Percentiles rank a stretch among this genome's conserved stretches.
phyloP scores from a whole-genome alignment of 164 flowering plant species.

The Houttuynia cordata region DNA sequence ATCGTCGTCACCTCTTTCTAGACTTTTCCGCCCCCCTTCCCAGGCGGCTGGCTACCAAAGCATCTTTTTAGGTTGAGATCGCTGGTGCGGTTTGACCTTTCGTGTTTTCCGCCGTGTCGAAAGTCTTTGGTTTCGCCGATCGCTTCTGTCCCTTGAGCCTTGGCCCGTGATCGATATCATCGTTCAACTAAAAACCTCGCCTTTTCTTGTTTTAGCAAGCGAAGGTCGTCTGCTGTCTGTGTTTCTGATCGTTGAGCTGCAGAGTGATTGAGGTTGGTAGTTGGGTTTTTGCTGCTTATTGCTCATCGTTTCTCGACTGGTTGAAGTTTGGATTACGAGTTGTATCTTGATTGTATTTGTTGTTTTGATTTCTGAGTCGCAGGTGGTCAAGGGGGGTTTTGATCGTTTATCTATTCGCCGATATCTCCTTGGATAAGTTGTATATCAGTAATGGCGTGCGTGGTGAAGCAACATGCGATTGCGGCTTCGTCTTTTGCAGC shows the following conservation, averaged over 20 bases:
- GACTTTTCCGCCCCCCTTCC: too few species aligned
- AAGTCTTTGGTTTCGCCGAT: background rate
- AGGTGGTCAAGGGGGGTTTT: background rate
- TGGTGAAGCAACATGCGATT: constrained; percentile 12
- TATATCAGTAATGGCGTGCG: constrained; percentile 15
- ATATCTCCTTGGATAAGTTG: background rate
- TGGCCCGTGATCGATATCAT: background rate
- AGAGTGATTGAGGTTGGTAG: background rate
- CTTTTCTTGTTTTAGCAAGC: too few species aligned
- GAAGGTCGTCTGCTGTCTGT: background rate
- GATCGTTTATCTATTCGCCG: background rate
- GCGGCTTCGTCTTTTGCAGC: constrained; percentile 4
- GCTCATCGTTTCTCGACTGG: background rate
- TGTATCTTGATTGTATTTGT: background rate
- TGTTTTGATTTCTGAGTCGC: background rate
- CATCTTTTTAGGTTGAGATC: too few species aligned
- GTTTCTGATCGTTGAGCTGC: constrained; percentile 5
- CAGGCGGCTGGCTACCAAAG: too few species aligned
- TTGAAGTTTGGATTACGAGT: background rate
- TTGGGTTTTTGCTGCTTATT: background rate
- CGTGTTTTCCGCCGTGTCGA: too few species aligned
- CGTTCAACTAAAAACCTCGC: background rate
- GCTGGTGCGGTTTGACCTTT: too few species aligned
- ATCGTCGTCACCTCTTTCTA: too few species aligned
- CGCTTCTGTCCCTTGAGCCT: background rate